phyloP scores from a whole-genome alignment of 2,329 filamentous ascomycete genomes.

The Rhinocladiella mackenziei region DNA sequence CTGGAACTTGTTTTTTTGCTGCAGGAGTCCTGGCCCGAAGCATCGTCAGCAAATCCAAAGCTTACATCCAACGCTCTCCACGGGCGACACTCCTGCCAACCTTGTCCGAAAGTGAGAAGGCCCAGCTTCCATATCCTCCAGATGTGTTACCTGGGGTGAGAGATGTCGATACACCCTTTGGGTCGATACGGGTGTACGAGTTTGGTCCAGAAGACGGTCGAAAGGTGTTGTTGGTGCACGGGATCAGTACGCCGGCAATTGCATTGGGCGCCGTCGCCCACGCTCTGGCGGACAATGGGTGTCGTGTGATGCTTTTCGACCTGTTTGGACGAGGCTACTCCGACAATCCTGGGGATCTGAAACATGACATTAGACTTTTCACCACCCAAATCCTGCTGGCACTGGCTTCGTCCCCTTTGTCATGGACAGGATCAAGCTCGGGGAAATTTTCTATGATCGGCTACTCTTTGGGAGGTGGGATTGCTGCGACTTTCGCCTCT shows the following conservation, averaged over 20 bases:
- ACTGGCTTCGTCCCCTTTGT: conserved; percentile 63
- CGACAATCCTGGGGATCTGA: conserved; percentile 62
- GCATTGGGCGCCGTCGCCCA: conserved; percentile 64
- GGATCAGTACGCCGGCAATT: conserved; percentile 74
- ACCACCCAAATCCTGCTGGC: conserved; percentile 67
- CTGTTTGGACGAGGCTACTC: conserved; percentile 70
- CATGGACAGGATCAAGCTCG: conserved; percentile 55
- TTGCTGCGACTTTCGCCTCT: conserved; percentile 65
- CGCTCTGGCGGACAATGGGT: conserved; percentile 62
- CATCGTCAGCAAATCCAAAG: conserved; percentile 6
- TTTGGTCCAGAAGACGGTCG: conserved; percentile 69
- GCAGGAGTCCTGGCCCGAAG: conserved; percentile 13
- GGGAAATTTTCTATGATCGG: conserved; percentile 67
- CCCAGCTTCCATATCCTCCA: conserved; percentile 60
- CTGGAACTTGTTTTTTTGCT: conserved; percentile 15
- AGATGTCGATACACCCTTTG: conserved; percentile 61
- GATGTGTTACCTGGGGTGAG: conserved; percentile 66
- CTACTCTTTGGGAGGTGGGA: conserved; percentile 75
- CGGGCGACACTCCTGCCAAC: conserved; percentile 34
- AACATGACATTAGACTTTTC: conserved; percentile 71
- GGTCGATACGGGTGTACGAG: conserved; percentile 70
- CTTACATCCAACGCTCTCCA: conserved; percentile 34
- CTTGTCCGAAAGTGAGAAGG: conserved; percentile 37
- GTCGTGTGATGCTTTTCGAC: conserved; percentile 75
- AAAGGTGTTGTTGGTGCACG: conserved; percentile 72